phyloP scores from a whole-genome alignment of 768 basidiomycete genomes.

The Suillus brevipes region DNA sequence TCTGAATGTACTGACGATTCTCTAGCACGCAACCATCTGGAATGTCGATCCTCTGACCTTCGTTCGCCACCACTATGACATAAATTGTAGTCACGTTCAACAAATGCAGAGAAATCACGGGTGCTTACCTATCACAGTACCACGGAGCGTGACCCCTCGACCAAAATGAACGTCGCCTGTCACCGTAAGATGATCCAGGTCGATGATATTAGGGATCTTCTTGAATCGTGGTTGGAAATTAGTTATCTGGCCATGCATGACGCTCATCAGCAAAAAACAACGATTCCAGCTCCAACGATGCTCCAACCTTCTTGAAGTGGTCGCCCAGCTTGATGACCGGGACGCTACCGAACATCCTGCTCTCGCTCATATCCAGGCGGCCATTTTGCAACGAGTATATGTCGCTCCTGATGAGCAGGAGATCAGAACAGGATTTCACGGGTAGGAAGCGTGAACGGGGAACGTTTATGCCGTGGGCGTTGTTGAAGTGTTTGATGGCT shows the following conservation, averaged over 20 bases:
- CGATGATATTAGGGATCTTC: slow-evolving; percentile 87
- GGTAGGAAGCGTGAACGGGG: slow-evolving; percentile 93
- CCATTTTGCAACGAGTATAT: slow-evolving; percentile 91
- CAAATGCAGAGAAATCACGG: background rate
- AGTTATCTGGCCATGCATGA: slow-evolving; percentile 50
- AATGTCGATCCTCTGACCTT: slow-evolving; percentile 79
- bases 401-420: slow-evolving; percentile 88
- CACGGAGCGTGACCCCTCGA: slow-evolving; percentile 79
- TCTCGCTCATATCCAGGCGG: slow-evolving; percentile 79
- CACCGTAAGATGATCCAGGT: slow-evolving; percentile 93
- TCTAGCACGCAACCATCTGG: slow-evolving; percentile 81
- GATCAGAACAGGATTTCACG: slow-evolving; percentile 84
- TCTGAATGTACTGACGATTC: slow-evolving; percentile 44
- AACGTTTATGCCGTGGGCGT: slow-evolving; percentile 92
- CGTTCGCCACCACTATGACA: slow-evolving; percentile 66
- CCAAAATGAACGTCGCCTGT: slow-evolving; percentile 92
- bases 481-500: slow-evolving; percentile 91
- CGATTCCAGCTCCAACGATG: background rate
- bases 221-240: slow-evolving; percentile 96
- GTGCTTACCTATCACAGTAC: slow-evolving; percentile 77
- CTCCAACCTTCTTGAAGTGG: slow-evolving; percentile 88
- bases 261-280: background rate
- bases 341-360: slow-evolving; percentile 80
- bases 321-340: slow-evolving; percentile 98
- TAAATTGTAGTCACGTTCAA: background rate